Conservation (phyloP, 805 yeast genomes). For the Nakazawaea peltata region DNA sequence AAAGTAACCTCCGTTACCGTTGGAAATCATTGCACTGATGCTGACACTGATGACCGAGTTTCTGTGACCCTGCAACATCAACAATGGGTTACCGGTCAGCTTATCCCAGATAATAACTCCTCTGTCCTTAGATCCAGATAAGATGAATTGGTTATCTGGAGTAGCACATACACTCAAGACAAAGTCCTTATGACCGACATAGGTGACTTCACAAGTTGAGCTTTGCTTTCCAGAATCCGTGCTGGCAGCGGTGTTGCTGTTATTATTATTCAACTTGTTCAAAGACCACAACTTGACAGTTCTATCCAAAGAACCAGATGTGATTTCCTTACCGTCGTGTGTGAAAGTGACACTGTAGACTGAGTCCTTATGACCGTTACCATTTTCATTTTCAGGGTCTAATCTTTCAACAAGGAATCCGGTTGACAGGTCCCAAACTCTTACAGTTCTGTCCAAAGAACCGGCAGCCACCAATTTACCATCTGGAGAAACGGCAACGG, state of each 20-base stretch:
- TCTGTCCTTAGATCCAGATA: conserved; percentile 94
- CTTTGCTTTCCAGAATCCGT: conserved; percentile 28
- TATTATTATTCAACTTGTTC: conserved; percentile 40
- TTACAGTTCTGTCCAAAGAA: conserved; percentile 86
- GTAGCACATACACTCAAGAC: conserved; percentile 91
- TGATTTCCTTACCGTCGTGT: conserved; percentile 84
- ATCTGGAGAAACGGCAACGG: conserved; percentile 95
- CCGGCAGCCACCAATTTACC: conserved; percentile 95
- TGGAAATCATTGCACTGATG: conserved; percentile 68
- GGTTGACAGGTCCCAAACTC: conserved; percentile 94
- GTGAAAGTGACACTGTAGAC: conserved; percentile 94
- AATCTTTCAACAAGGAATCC: conserved; percentile 88
- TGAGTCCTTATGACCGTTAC: conserved; percentile 93
- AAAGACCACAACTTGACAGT: conserved; percentile 95
- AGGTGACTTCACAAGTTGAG: conserved; percentile 79
- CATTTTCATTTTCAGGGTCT: conserved; percentile 80
- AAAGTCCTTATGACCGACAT: conserved; percentile 93
- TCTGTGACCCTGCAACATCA: conserved; percentile 95
- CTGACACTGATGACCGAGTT: conserved; percentile 94
- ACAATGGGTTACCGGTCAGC: conserved; percentile 78
- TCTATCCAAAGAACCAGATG: conserved; percentile 91
- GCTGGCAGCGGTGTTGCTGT: no score
- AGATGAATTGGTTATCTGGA: conserved; percentile 83
- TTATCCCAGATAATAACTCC: conserved; percentile 98
- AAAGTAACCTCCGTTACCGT: conserved; percentile 63